Base-by-base conservation (phyloP, 352 stramenopile genomes). In the Phytophthora boehmeriae region DNA sequence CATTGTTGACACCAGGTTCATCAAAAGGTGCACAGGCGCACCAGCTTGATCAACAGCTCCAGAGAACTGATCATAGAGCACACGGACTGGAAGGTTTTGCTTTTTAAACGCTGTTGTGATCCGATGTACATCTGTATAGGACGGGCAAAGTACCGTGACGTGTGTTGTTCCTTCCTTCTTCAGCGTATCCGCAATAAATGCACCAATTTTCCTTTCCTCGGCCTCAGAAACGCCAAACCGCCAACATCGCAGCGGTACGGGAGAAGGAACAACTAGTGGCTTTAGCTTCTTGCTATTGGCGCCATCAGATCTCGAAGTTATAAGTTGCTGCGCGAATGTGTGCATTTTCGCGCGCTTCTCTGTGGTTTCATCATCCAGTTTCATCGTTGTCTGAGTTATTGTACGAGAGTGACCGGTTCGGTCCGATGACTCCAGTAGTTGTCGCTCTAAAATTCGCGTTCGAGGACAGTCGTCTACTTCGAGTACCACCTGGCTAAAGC, bases 1-100 rank as follows among this genome's bases (percentile, higher is more conserved):
- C 63, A 0, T 70, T 54, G 42, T 87, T 88, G 8, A 90, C 78
- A 17, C 78, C 69, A 19, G 79, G 79, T 54, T 92, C 76, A 34
- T 88, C 76, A 86, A 88, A 23, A 88, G 54, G 34, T 80, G 75
- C 10, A 72, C 47, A 19, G 46, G 25, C 38, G 32, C 27, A 23
- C 55, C 48, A 10, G 27, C 66, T 23, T 48, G 65, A 44, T 48
- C 63, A 23, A 27, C 55, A 25, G 38, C 35, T 53, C 17, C 45
- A 38, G 54, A 20, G 34, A 60, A 59, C 13, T 52, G 44, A 20
- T 48, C 32, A 16, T 44, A 19, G 22, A 41, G 22, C 19, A 58
- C 22, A 2, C 61, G 65, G 22, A 83, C 62, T 5, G 65, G 48
- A 10, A 88, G 51, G 1, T 66, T 63, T 46, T 82, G 78, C 10